Evolutionary conservation across 2,329 filamentous ascomycete genomes (phyloP), one percentile per base, ranked within the genome.

Genomic region (Pseudogymnoascus sp.): DNA sequence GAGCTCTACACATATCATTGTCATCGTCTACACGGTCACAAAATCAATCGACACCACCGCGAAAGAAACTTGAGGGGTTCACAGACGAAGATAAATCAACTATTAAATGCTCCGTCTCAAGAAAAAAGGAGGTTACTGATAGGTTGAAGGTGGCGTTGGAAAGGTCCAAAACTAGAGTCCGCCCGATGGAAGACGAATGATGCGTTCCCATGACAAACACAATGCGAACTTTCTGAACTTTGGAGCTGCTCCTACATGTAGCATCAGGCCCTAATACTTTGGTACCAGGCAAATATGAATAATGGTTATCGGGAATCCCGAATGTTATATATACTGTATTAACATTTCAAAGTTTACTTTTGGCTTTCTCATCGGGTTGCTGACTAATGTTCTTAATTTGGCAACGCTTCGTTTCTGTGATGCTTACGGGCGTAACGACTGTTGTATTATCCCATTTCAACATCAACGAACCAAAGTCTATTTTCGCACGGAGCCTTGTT

Each of bases 51-150:
- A 69, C 68, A 23, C 65, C 81, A 23, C 79, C 81, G 2, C 74
- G 82, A 41, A 85, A 82, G 74, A 86, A 84, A 75, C 66, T 86
- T 60, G 83, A 77, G 62, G 82, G 82, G 15, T 86, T 82, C 65
- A 82, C 77, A 61, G 73, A 75, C 30, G 76, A 79, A 58, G 84
- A 87, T 68, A 85, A 83, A 73, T 73, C 72, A 26, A 75, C 76
- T 26, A 69, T 86, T 60, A 82, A 78, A 71, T 75, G 77, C 61
- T 82, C 79, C 70, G 72, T 77, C 63, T 75, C 76, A n/a, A 78
- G 74, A 62, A 75, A 82, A 65, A 77, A 77, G 66, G 78, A 75
- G 3, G 77, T 84, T 7, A 72, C 83, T 26, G 72, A 72, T 30
- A 81, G 80, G 69, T 70, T 86, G 57, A 71, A 64, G 63, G 63